Evolutionary conservation across 2,329 filamentous ascomycete genomes (phyloP), one percentile per base, ranked within the genome.

Genomic region (Stagonosporopsis rhizophila): DNA sequence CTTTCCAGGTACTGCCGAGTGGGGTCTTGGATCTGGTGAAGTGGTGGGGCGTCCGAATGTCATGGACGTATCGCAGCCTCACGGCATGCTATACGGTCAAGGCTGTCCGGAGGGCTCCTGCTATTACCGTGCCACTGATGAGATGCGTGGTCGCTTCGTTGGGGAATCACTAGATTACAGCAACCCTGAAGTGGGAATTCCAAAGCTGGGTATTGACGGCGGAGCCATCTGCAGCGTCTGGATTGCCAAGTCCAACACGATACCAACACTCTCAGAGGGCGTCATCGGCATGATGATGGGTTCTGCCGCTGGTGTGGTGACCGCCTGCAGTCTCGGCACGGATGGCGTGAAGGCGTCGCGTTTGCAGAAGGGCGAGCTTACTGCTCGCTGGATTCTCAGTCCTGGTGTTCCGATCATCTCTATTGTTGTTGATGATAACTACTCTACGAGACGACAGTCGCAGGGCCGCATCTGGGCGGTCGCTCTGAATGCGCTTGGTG

Each of bases 321-420:
- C 91, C 0, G 84, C 91, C 0, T 97, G 95, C 77, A 89, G 91
- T 19, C 79, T 97, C 1, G 89, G 89, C 22, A 80, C 80, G 14
- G 82, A 84, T 69, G 80, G 80, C 46, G 73, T 85, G 22, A 85
- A 88, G 46, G 80, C 86, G 47, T 82, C 86, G 50, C 84, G 88
- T 53, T 86, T 88, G 61, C 81, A 83, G 34, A 86, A 86, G 37
- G 92, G 92, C 4, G 89, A 96, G 49, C 67, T 95, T 62, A 96
- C 91, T 35, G 90, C 91, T 30, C 90, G 89, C 64, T 98, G 94
- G 94, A 87, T 91, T 9, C 81, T 98, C 12, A 92, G 92, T 69
- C 95, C 95, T 2, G 95, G 95, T 37, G 92, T 98, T 3, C 95
- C 95, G 0, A 95, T 99, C 59, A 84, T 97, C 50, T 85, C 87